Conservation (phyloP, 1,284 basidiomycete species). For the Microbotryum intermedium region DNA sequence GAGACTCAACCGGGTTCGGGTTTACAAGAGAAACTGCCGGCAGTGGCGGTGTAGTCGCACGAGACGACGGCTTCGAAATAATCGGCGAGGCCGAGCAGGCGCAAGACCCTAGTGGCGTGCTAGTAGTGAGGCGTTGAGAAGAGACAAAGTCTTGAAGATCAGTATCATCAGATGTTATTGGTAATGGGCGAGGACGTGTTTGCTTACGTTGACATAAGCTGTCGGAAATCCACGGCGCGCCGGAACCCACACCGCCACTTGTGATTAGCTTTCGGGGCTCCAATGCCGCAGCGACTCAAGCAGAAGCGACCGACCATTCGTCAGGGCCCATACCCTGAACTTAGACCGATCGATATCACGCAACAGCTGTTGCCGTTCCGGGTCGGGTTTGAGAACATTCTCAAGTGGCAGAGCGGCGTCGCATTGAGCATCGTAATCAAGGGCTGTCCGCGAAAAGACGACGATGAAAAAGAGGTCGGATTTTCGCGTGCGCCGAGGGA, state of each 20-base stretch:
- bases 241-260: too few relatives aligned
- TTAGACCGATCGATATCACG: conserved; percentile 37
- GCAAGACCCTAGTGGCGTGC: conserved; percentile 39
- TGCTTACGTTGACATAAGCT: background rate
- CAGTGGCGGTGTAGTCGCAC: conserved; percentile 38
- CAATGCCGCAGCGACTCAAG: too few relatives aligned
- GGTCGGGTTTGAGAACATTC: conserved; percentile 36
- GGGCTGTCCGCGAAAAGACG: background rate
- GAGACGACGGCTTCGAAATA: conserved; percentile 41
- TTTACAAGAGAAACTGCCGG: conserved; percentile 40
- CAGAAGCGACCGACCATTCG: conserved; percentile 21
- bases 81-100: conserved; percentile 35
- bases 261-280: too few relatives aligned
- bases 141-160: background rate
- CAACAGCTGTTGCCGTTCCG: conserved; percentile 34
- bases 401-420: conserved; percentile 41
- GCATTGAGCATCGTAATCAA: conserved; percentile 40
- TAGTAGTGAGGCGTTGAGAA: background rate
- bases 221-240: background rate
- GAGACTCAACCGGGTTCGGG: conserved; percentile 33
- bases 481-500: conserved; percentile 7
- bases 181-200: background rate
- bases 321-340: conserved; percentile 33
- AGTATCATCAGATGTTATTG: background rate
- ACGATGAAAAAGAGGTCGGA: background rate